These are phyloP conservation scores for Phytophthora rubi DNA, from an alignment of 352 stramenopile genomes.

Conservation along the genomic window DNA sequence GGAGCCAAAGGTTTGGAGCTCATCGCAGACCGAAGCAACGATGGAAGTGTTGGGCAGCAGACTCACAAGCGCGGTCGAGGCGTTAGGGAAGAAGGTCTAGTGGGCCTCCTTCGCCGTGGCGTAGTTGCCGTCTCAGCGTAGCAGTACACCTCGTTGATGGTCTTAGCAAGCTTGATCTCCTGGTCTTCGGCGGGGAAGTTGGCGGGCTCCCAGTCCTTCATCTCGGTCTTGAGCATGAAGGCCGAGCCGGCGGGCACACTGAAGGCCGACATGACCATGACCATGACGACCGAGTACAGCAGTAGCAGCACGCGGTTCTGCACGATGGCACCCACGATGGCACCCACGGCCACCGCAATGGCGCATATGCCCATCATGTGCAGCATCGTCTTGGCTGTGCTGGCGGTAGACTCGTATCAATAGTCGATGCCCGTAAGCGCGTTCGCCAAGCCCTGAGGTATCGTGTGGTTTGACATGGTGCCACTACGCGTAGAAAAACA, in stretches of 20 bases:
- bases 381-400: constrained; percentile 54
- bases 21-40: constrained; percentile 60
- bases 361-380: constrained; percentile 58
- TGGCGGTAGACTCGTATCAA: constrained; percentile 40
- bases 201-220: constrained; percentile 58
- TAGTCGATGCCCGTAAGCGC: constrained; percentile 69
- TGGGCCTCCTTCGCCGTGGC: constrained; percentile 65
- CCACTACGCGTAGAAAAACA: too few species aligned
- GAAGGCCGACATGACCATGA: constrained; percentile 79
- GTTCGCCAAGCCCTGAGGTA: too few species aligned
- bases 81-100: constrained; percentile 65
- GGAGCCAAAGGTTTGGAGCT: constrained; percentile 19
- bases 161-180: constrained; percentile 66
- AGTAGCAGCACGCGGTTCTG: constrained; percentile 74
- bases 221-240: constrained; percentile 77
- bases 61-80: constrained; percentile 38
- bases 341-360: constrained; percentile 67
- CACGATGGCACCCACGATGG: constrained; percentile 68
- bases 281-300: constrained; percentile 77
- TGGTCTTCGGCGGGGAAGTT: constrained; percentile 58
- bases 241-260: constrained; percentile 68
- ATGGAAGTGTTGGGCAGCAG: constrained; percentile 68
- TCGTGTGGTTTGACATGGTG: too few species aligned
- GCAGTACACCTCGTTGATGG: constrained; percentile 87
- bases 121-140: constrained; percentile 86